Base-by-base conservation (phyloP, 208 protist genomes). In the Acanthamoeba pearcei region DNA sequence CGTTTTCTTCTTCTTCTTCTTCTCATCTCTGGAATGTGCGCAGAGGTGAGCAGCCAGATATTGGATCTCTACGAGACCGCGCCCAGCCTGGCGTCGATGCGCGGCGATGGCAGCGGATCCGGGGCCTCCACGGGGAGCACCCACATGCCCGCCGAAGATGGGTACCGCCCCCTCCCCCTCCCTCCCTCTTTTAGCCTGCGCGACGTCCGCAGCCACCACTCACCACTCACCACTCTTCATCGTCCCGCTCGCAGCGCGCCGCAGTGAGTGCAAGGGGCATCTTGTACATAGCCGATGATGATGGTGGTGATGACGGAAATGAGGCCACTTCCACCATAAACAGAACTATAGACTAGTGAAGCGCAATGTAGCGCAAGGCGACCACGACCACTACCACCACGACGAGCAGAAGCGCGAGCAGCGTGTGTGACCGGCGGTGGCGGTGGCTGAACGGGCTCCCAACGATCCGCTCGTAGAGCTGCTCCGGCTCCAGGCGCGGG, bases 51-150 rank as follows among this genome's bases (percentile, higher is more conserved):
- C 49, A 74, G 64, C 62, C 57, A 92, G 62, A 92, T 92, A 13
- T 22, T 92, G 66, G 86, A 92, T 27, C 66, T 92, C 27, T 92
- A 92, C 38, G 86, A 92, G 86, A 92, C 86, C 8, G 42, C 86
- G 24, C 86, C 86, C 32, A 92, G 86, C 38, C 62, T 92, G 62
- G 86, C 66, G 27, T 76, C 86, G 3, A 92, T 92, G 86, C 86
- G 86, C 51, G 72, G 72, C 17, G 72, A 80, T 17, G 32, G 72
- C 72, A 80, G 72, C 72, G 35, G 17, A 53, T 80, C 72, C 12
- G 72, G 72, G 10, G 72, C 72, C 22, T 80, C 72, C 17, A 80
- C 72, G 6, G 72, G 72, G 3, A 80, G 32, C 72, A 29, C 35
- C 19, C 38, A 78, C 70, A n/a, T 38, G 66, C 29, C 27, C 72